Percentiles rank a stretch among this genome's conserved stretches.
These are phyloP conservation scores for Ascoidea asiatica DNA, from an alignment of 805 yeast genomes.

Conservation along the genomic window DNA sequence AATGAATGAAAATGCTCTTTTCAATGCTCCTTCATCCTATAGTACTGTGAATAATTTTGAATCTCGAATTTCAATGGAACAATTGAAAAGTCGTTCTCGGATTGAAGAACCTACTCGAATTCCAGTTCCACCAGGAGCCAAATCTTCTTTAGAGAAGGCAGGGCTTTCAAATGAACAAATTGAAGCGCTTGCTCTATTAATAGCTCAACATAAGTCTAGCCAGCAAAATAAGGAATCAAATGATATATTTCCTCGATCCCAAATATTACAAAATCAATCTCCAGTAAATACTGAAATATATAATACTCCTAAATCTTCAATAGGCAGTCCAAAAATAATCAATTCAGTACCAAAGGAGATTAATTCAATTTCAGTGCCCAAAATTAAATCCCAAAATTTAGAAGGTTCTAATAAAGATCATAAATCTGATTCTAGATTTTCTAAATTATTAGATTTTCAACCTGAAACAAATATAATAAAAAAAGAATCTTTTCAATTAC, in stretches of 20 bases:
- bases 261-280: background rate
- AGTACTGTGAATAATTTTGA: too few species aligned
- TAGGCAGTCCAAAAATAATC: background rate
- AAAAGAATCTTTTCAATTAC: background rate
- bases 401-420: background rate
- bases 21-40: too few species aligned
- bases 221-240: background rate
- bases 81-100: too few species aligned
- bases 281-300: background rate
- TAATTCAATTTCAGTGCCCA: background rate
- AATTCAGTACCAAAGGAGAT: background rate
- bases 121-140: slow-evolving; percentile 64
- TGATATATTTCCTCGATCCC: background rate
- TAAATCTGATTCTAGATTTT: too few species aligned
- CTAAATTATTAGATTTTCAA: too few species aligned
- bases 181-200: slow-evolving; percentile 56
- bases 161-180: slow-evolving; percentile 61
- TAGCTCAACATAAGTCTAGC: slow-evolving; percentile 49
- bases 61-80: too few species aligned
- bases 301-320: background rate
- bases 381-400: background rate
- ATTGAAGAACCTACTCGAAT: too few species aligned
- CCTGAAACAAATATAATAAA: background rate
- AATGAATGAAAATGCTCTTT: too few species aligned
- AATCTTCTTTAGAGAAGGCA: slow-evolving; percentile 43